phyloP scores from a whole-genome alignment of 805 yeast genomes.

The Spencermartinsiella europaea region DNA sequence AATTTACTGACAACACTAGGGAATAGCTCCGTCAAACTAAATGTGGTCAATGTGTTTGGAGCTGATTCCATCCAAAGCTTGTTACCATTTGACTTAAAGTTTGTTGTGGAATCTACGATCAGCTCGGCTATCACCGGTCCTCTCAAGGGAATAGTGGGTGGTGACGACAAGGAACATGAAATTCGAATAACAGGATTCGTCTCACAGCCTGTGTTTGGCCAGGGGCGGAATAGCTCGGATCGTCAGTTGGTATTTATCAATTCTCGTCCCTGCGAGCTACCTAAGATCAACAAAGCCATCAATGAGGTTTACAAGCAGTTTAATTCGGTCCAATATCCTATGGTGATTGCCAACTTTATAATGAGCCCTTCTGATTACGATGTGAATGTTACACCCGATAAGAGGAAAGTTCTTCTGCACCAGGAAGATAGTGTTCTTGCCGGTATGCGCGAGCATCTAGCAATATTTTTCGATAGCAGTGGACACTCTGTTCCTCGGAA shows the following conservation, averaged over 20 bases:
- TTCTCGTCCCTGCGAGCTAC: slow-evolving; percentile 63
- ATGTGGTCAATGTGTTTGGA: slow-evolving; percentile 67
- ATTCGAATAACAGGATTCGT: slow-evolving; percentile 50
- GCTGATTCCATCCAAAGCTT: slow-evolving; percentile 57
- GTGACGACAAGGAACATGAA: slow-evolving; percentile 28
- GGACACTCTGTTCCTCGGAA: slow-evolving; percentile 36
- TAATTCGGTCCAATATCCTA: slow-evolving; percentile 71
- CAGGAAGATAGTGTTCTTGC: slow-evolving; percentile 59
- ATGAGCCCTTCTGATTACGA: slow-evolving; percentile 51
- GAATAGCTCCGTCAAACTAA: slow-evolving; percentile 42
- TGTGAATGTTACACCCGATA: slow-evolving; percentile 89
- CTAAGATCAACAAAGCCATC: slow-evolving; percentile 50
- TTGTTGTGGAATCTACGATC: slow-evolving; percentile 13
- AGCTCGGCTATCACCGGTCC: slow-evolving; percentile 4
- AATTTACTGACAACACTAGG: slow-evolving; percentile 58
- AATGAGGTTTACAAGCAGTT: slow-evolving; percentile 70
- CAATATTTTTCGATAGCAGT: slow-evolving; percentile 40
- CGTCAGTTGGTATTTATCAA: slow-evolving; percentile 74
- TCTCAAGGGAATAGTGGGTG: slow-evolving; percentile 17
- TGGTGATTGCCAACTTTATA: slow-evolving; percentile 54
- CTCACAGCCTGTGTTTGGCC: slow-evolving; percentile 74
- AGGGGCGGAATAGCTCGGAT: slow-evolving; percentile 66
- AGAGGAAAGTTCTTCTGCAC: slow-evolving; percentile 63
- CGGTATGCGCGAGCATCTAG: slow-evolving; percentile 46
- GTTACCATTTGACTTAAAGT: slow-evolving; percentile 40